Base-by-base conservation (phyloP, 495 filamentous ascomycete species). In the Penicillium flavigenum region DNA sequence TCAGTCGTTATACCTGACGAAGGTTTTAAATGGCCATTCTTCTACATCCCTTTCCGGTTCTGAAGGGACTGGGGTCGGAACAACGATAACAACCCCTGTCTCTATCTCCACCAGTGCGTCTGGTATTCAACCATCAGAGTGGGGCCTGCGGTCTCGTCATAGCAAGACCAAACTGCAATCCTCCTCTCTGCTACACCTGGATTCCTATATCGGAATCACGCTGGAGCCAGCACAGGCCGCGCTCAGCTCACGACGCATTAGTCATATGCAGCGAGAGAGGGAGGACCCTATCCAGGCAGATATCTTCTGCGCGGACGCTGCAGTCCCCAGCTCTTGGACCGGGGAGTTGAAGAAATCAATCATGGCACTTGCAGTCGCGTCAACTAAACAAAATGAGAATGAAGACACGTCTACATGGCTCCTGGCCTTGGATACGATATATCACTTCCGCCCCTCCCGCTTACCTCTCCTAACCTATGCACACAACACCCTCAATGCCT, bases 401-500 rank as follows among this genome's bases (percentile, higher is more conserved):
- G 53, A 19, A 10, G 29, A 14, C 41, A 31, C 3, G 22, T 51
- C 58, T 12, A 72, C 48, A 19, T 81, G 76, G 76, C 67, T 83
- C 16, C 67, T 81, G 12, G 80, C 76, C 3, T 71, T 81, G 1
- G 80, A 83, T 57, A 76, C 76, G 9, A 52, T 80, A 3, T 81
- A 81, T 44, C 78, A 83, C 54, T 81, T 81, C 65, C 60, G 63
- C 1, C 80, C 80, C 1, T 80, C 79, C 0, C 70, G 79, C 5
- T 51, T 61, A 12, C 68, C 73, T 0, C 63, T 80, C 27, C 62
- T 81, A 22, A 29, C 62, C 10, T 69, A 72, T 54, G 73, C 77
- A 1, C 41, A 54, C 6, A 44, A 50, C 12, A 63, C 61, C 1
- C 65, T 80, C 12, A 47, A 73, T 7, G 72, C 76, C 10, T 76